Evolutionary conservation across 2,329 filamentous ascomycete species (phyloP).

Genomic region (Pyrenophora teres): DNA sequence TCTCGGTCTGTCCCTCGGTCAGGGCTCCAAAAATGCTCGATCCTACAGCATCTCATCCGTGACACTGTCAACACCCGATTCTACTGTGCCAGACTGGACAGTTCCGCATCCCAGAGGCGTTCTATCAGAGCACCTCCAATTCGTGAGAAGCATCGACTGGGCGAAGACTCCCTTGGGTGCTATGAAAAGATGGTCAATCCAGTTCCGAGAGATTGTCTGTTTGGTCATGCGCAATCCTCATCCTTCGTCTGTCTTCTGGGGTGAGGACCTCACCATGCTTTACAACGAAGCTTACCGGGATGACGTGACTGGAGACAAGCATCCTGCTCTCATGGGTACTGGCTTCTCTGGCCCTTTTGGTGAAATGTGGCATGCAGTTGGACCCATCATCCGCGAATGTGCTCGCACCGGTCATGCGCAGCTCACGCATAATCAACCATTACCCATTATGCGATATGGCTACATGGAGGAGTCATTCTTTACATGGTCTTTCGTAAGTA

Average conservation of each 20-base stretch:
- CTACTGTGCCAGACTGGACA: constrained; percentile 38
- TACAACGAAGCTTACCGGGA: constrained; percentile 50
- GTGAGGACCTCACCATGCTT: constrained; percentile 36
- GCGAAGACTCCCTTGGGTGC: constrained; percentile 54
- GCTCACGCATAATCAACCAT: constrained; percentile 35
- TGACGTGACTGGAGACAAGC: constrained; percentile 34
- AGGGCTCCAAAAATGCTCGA: constrained; percentile 20
- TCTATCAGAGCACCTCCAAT: constrained; percentile 39
- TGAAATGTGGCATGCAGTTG: constrained; percentile 49
- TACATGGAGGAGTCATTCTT: constrained; percentile 47
- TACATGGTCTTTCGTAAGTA: constrained; percentile 48
- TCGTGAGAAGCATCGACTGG: constrained; percentile 56
- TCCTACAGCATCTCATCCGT: constrained; percentile 24
- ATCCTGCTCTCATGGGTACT: constrained; percentile 41
- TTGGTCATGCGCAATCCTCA: constrained; percentile 39
- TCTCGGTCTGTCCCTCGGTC: constrained; percentile 15
- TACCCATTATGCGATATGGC: constrained; percentile 37
- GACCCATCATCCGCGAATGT: constrained; percentile 35
- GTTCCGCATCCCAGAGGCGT: constrained; percentile 23
- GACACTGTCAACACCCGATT: constrained; percentile 27
- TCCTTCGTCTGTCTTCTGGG: constrained; percentile 47
- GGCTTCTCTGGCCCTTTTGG: constrained; percentile 43
- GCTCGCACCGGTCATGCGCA: constrained; percentile 36
- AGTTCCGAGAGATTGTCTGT: constrained; percentile 51
- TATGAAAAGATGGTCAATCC: constrained; percentile 54